These are phyloP conservation scores for Boletus tylopilopsis DNA, from an alignment of 768 basidiomycete genomes.

Conservation along the genomic window DNA sequence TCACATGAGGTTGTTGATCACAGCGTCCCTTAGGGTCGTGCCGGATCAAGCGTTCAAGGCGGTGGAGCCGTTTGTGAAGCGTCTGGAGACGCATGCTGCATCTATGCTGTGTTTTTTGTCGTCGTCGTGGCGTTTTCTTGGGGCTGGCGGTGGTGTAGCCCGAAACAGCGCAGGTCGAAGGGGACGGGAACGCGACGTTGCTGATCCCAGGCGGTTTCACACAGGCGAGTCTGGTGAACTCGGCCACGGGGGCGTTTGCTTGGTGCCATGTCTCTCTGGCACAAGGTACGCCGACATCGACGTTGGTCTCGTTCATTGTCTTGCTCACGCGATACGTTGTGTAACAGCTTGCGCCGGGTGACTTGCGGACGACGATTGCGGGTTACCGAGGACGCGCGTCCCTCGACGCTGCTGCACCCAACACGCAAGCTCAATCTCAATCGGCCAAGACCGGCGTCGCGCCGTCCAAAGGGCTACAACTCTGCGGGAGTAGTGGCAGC, in stretches of 20 bases:
- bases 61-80: constrained; percentile 81
- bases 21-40: constrained; percentile 67
- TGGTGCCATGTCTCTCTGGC: constrained; percentile 91
- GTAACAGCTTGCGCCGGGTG: constrained; percentile 63
- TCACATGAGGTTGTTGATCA: neutral
- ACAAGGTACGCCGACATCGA: no score
- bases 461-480: constrained; percentile 61
- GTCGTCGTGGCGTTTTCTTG: neutral
- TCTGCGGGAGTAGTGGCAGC: constrained; percentile 54
- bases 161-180: constrained; percentile 46
- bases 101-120: constrained; percentile 61
- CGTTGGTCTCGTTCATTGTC: no score
- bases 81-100: constrained; percentile 71
- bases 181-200: constrained; percentile 26
- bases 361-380: constrained; percentile 67
- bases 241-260: constrained; percentile 83
- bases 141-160: constrained; percentile 38
- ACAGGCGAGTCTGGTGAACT: constrained; percentile 58
- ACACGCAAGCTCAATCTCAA: neutral
- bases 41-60: constrained; percentile 97
- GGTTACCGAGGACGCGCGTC: constrained; percentile 36
- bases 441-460: constrained; percentile 25
- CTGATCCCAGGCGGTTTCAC: constrained; percentile 30
- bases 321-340: no score
- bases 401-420: constrained; percentile 36